A percentile compares a stretch with the other conserved stretches of the same genome.
phyloP scores from a whole-genome alignment of 495 filamentous ascomycete species.

The Aspergillus avenaceus region DNA sequence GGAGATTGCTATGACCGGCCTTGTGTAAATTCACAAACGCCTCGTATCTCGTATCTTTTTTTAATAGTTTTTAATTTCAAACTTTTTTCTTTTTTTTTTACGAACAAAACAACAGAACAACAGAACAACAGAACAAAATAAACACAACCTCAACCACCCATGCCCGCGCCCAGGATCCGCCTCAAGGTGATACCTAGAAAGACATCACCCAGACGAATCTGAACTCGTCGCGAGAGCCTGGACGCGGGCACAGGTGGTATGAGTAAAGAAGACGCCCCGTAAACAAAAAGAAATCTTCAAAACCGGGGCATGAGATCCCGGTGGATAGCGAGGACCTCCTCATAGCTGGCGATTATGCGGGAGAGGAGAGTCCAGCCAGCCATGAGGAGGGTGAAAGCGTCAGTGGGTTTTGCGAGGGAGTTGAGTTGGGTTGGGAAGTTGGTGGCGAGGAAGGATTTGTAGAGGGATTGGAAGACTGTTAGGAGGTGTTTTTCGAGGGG shows the following conservation, averaged over 20 bases:
- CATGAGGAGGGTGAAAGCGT: conserved; percentile 13
- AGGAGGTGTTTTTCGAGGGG: conserved; percentile 22
- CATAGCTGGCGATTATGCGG: conserved; percentile 18
- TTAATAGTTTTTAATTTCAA: neutral
- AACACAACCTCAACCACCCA: too few species aligned
- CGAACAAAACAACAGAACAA: neutral
- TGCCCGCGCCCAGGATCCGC: too few species aligned
- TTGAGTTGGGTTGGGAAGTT: conserved; percentile 19
- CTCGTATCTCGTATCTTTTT: too few species aligned
- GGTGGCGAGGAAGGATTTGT: conserved; percentile 26
- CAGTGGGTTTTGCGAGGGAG: too few species aligned
- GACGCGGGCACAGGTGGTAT: neutral
- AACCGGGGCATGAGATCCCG: conserved; percentile 10
- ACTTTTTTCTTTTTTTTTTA: neutral
- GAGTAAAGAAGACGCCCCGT: conserved; percentile 9
- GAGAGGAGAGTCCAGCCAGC: conserved; percentile 17
- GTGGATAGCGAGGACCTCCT: conserved; percentile 1
- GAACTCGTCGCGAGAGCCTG: neutral
- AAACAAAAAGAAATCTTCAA: conserved; percentile 15
- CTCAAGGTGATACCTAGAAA: too few species aligned
- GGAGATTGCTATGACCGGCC: too few species aligned
- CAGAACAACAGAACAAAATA: neutral
- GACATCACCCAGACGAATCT: too few species aligned
- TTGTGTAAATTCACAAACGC: neutral
- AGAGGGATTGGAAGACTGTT: conserved; percentile 19